These are phyloP conservation scores for Colletotrichum filicis DNA, from an alignment of 2,329 filamentous ascomycete genomes.

Conservation along the genomic window DNA sequence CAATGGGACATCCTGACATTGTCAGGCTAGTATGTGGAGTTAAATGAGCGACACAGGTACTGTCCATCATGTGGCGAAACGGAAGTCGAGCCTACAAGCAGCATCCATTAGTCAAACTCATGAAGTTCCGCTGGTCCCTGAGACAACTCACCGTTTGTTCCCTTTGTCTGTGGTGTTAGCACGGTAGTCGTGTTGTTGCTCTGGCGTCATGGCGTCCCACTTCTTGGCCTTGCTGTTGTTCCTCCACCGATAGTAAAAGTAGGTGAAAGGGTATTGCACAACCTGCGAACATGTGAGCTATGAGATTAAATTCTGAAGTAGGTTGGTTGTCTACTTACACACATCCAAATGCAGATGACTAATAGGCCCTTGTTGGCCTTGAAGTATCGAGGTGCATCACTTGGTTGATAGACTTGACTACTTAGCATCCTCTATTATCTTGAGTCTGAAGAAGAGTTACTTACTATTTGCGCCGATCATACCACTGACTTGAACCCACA, in stretches of 20 bases:
- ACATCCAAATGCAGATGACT: slow-evolving; percentile 51
- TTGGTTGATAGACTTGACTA: slow-evolving; percentile 46
- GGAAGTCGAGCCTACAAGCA: too few species aligned
- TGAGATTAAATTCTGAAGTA: accelerated
- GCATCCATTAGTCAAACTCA: too few species aligned
- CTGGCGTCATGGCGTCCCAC: slow-evolving; percentile 51
- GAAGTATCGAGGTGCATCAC: slow-evolving; percentile 48
- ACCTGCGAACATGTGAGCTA: slow-evolving; percentile 41
- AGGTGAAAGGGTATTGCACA: slow-evolving; percentile 49
- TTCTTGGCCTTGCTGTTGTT: slow-evolving; percentile 49
- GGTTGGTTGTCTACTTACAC: slow-evolving; percentile 42
- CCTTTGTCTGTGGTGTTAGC: slow-evolving; percentile 56
- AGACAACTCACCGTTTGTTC: slow-evolving; percentile 56
- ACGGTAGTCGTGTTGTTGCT: slow-evolving; percentile 54
- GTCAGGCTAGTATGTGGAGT: too few species aligned
- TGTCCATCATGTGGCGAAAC: too few species aligned
- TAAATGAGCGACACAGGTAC: too few species aligned
- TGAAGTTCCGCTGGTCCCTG: too few species aligned
- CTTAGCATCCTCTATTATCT: slow-evolving; percentile 18
- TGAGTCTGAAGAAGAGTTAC: neutral
- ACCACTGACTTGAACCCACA: slow-evolving; percentile 51
- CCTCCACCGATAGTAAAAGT: slow-evolving; percentile 51
- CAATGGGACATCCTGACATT: too few species aligned
- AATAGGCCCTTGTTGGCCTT: slow-evolving; percentile 51
- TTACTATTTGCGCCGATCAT: slow-evolving; percentile 47